A percentile compares a stretch with the other conserved stretches of the same genome.
Conservation (phyloP, 2,329 filamentous ascomycete species). For the Tolypocladium nubicola region DNA sequence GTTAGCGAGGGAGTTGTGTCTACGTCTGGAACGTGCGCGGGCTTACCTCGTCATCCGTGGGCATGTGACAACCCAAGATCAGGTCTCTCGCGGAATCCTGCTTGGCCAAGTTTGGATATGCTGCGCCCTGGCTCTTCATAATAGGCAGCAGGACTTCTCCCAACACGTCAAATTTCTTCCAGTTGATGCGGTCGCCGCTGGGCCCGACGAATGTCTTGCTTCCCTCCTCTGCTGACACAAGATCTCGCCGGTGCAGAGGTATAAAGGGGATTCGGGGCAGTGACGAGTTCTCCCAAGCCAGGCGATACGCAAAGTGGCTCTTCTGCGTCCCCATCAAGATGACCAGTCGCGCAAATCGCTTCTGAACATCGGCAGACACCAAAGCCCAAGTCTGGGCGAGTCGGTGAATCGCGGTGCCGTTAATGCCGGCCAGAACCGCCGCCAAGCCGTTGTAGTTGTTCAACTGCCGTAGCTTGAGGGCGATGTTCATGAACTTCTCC, state of each 20-base stretch:
- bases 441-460: constrained; percentile 97
- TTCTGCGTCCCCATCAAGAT: constrained; percentile 90
- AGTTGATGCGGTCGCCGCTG: constrained; percentile 72
- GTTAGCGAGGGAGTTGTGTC: neutral
- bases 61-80: constrained; percentile 72
- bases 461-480: constrained; percentile 71
- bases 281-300: constrained; percentile 94
- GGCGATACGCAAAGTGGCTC: constrained; percentile 87
- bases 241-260: constrained; percentile 76
- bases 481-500: constrained; percentile 92
- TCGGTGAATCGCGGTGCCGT: constrained; percentile 76
- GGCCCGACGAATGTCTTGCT: constrained; percentile 79
- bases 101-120: constrained; percentile 62
- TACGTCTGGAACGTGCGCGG: neutral
- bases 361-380: constrained; percentile 60
- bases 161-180: constrained; percentile 96
- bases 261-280: constrained; percentile 87
- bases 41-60: constrained; percentile 79
- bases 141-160: constrained; percentile 84
- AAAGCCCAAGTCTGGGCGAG: constrained; percentile 70
- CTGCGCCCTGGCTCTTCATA: constrained; percentile 80
- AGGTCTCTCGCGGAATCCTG: constrained; percentile 63
- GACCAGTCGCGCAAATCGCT: constrained; percentile 78
- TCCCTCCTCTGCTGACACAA: constrained; percentile 86
- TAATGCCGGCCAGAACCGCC: constrained; percentile 88